These are phyloP conservation scores for Penicillium antarcticum DNA, from an alignment of 495 filamentous ascomycete genomes.

Conservation along the genomic window DNA sequence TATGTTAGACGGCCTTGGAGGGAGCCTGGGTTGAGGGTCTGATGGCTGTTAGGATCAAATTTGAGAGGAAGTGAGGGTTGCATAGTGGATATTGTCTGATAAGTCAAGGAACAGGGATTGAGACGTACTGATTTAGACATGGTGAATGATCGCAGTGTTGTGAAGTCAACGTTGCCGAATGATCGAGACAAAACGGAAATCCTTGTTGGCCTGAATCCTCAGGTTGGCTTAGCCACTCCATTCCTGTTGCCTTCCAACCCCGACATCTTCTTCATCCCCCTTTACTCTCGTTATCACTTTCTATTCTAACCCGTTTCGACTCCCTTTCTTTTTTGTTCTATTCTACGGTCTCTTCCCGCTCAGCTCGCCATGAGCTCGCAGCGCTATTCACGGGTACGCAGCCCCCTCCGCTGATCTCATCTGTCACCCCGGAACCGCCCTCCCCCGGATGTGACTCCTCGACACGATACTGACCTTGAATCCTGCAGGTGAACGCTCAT, in stretches of 20 bases:
- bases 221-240: conserved; percentile 8
- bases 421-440: conserved; percentile 9
- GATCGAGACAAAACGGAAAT: conserved; percentile 3
- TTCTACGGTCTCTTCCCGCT: conserved; percentile 23
- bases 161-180: no score
- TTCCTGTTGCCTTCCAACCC: conserved; percentile 21
- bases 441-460: conserved; percentile 11
- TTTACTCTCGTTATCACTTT: conserved; percentile 13
- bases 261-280: conserved; percentile 17
- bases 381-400: conserved; percentile 80
- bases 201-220: conserved; percentile 16
- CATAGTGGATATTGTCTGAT: conserved; percentile 1
- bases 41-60: conserved; percentile 12
- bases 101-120: neutral
- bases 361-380: conserved; percentile 69
- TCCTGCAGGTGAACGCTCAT: conserved; percentile 48
- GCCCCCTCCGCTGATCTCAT: conserved; percentile 24
- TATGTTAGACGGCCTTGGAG: conserved; percentile 54
- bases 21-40: conserved; percentile 45
- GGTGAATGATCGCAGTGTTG: neutral
- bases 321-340: conserved; percentile 18
- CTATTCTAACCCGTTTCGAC: conserved; percentile 13
- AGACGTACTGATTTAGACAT: conserved; percentile 31
- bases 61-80: neutral
- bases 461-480: conserved; percentile 11